Base-by-base conservation (phyloP, 176 grass and related monocot species). In the Musa schizocarpa region DNA sequence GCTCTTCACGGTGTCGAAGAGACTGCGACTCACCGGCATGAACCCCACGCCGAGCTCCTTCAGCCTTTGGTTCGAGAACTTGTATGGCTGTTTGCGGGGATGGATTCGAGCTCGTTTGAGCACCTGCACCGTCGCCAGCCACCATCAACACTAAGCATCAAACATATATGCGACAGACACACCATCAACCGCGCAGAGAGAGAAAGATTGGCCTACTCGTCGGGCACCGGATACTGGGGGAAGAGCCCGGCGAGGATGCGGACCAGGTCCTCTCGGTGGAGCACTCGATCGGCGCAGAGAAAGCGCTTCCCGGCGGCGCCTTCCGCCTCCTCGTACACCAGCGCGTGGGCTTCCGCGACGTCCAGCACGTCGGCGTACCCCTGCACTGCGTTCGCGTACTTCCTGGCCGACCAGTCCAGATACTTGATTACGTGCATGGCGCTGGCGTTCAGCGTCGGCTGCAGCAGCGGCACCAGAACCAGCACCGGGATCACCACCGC, bases 181-280 rank as follows among this genome's bases (percentile, higher is more conserved):
- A 43, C 4, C 34, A 43, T 43, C 34, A 6, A 43, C 34, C 34
- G 34, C 34, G 34, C 34, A 5, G 34, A 43, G 34, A 43, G 4
- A 43, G 34, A 6, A 6, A 43, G 34, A 43, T 43, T 6, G 34
- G 62, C 27, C 50, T 83, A 83, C 93, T 79, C 92, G 53, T 56
- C 85, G 53, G 90, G 93, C 65, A 92, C 77, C 8, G 88, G 86
- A 72, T 97, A 97, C 76, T 93, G 88, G 0, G 86, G 88, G 82
- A 97, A 97, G 81, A 88, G 78, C 79, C 88, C 88, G 75, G 50
- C 81, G 58, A 96, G 93, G 71, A 86, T 87, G 24, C 83, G 83
- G 76, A 96, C 93, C 67, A 90, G 81, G 52, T 87, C 93, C 82
- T 87, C 90, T 21, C 93, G 87, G 74, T 97, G 94, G 50, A 97